Base-by-base conservation (phyloP, 148 eudicot genomes). In the Spergularia marina region DNA sequence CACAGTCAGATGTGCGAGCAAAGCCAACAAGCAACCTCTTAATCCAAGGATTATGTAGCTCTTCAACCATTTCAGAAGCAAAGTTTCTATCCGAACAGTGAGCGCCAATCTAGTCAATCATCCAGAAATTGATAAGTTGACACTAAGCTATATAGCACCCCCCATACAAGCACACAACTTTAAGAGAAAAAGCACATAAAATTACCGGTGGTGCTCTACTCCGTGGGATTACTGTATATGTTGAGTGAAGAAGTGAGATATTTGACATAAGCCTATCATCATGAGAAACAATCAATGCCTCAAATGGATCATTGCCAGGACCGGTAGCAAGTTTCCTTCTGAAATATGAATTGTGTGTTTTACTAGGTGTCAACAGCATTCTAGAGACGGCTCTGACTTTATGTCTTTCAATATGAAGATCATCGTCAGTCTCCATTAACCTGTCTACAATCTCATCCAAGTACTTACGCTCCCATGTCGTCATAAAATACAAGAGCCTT, bases 1-100 rank as follows among this genome's bases (percentile, higher is more conserved):
- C 98, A 86, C 87, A 83, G 17, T 92, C 90, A 64, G 98, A 95
- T 62, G 98, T 95, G 59, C 98, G 92, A 16, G 98, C 93, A 90
- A 92, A 92, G 58, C 98, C 98, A 80, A 88, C 76, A 71, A 95
- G 80, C 78, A 92, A 78, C 83, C 96, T 95, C 89, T 95, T 95
- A 53, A 88, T 56, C 98, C 98, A 92, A 44, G 98, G 98, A 74
- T 90, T 20, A 79, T 92, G 94, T 73, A 88, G 85, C 68, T 90
- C 97, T 84, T 95, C 91, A 59, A 84, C 76, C 83, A 85, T 83
- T 82, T 89, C 84, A 78, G 92, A 95, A 67, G 94, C 86, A 74
- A 95, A 95, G 79, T 82, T 89, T 87, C 97, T 90, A 80, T 95
- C 94, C 72, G 98, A 76, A 79, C 98, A 95, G 76, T 85, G 88